Percentiles rank a stretch among this genome's conserved stretches.
Conservation (phyloP, 2,329 filamentous ascomycete genomes). For the Helotiales sp. region DNA sequence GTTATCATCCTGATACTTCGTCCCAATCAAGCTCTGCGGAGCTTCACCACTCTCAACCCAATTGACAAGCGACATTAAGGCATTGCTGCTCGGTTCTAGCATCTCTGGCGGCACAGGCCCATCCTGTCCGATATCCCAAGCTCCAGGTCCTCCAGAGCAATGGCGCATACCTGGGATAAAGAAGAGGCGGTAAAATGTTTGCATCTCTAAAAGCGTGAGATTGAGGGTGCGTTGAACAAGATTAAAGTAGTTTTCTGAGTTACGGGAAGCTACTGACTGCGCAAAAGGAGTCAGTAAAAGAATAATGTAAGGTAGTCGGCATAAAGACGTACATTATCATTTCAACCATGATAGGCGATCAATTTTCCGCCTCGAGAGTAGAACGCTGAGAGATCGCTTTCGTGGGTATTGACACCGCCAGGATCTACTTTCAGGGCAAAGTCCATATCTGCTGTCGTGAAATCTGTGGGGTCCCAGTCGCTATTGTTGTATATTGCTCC, state of each 20-base stretch:
- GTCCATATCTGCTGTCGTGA: neutral
- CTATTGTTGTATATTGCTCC: neutral
- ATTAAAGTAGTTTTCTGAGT: neutral
- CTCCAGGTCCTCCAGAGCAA: conserved; percentile 43
- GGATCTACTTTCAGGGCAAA: neutral
- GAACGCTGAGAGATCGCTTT: neutral
- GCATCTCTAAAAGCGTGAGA: neutral
- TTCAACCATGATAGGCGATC: neutral
- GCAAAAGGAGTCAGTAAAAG: neutral
- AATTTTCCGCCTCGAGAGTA: neutral
- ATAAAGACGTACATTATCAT: neutral
- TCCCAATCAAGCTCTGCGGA: conserved; percentile 42
- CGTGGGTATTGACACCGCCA: neutral
- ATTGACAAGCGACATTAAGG: conserved; percentile 41
- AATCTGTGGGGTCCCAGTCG: neutral
- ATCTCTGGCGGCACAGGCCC: neutral
- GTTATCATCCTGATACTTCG: neutral
- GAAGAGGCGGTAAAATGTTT: conserved; percentile 45
- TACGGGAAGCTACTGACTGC: neutral
- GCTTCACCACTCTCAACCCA: conserved; percentile 52
- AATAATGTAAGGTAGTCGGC: neutral
- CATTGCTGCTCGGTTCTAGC: neutral
- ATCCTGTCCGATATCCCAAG: neutral
- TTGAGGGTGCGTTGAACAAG: neutral
- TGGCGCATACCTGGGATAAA: conserved; percentile 51